phyloP scores from a whole-genome alignment of 2,329 filamentous ascomycete genomes.

The Iodosphaeria phyllophila region DNA sequence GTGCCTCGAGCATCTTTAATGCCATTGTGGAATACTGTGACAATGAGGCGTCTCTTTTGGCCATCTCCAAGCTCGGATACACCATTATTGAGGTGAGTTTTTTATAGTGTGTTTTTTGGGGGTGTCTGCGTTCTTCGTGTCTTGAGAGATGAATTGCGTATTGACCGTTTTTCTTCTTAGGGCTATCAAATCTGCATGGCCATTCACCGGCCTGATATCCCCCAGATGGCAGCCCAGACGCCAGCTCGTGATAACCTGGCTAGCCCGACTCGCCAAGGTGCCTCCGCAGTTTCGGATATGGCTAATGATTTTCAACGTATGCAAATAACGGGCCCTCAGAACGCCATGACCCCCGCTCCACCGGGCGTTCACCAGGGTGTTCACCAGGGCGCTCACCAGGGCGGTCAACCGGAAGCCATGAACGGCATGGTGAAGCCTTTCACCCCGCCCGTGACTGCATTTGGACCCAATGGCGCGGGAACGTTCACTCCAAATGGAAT shows the following conservation, averaged over 20 bases:
- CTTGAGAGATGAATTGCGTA: no score
- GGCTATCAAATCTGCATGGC: conserved; percentile 12
- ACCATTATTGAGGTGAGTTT: conserved; percentile 16
- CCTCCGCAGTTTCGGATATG: conserved; percentile 7
- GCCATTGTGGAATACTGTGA: conserved; percentile 35
- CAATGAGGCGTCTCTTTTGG: conserved; percentile 20
- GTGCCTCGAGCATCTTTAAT: conserved; percentile 22
- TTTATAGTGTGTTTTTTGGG: no score
- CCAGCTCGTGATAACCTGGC: conserved; percentile 5
- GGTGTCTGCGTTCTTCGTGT: no score
- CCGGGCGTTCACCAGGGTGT: no score
- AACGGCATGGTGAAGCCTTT: not conserved
- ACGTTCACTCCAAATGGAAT: no score
- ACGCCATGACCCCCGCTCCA: conserved; percentile 4
- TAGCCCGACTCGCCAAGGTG: conserved; percentile 7
- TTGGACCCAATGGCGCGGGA: no score
- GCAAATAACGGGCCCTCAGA: conserved; percentile 9
- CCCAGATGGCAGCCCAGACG: conserved; percentile 6
- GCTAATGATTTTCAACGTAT: conserved; percentile 10
- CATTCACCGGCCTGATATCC: conserved; percentile 12
- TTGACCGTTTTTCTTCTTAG: conserved; percentile 4
- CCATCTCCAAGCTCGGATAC: conserved; percentile 21
- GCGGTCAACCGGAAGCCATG: not conserved
- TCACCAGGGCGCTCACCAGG: no score
- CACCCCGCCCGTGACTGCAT: no score